Base-by-base conservation (phyloP, 345 rosid species). In the Salix suchowensis region DNA sequence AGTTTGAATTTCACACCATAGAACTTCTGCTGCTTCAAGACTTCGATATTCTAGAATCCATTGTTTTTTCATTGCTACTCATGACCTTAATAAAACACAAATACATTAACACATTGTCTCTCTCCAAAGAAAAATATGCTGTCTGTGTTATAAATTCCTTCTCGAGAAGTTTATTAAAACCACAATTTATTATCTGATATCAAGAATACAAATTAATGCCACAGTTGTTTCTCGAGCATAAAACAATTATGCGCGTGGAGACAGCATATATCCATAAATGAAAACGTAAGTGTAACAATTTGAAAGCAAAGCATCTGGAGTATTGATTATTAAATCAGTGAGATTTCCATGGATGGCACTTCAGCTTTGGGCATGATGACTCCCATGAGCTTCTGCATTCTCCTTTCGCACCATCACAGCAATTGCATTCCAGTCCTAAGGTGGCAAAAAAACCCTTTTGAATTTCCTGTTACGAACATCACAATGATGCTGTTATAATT, bases 301-400 rank as follows among this genome's bases (percentile, higher is more conserved):
- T 10, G 44, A 40, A 40, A 40, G 0, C 10, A 54, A 21, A 21
- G 60, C 18, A 46, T 13, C 14, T 14, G 50, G 50, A 46, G 50
- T 21, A 50, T 19, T 40, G 2, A 50, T 30, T 18, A 50, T 40
- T 18, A 34, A 32, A 71, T 78, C 28, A 65, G 54, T 67, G 61
- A 50, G 23, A 68, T 76, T 83, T 87, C 89, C 89, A 87, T 67
- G 89, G 86, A 73, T 50, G 79, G 52, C 89, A 87, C 70, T 80
- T 72, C 42, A 83, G 84, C 79, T 87, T 85, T 12, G 68, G 42
- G 79, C 87, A 87, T 39, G 85, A 65, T 10, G 76, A 79, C 34
- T 83, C 77, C 88, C 86, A 81, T 39, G 77, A 60, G 54, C 83
- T 77, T 54, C 75, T 76, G 66, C 88, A 87, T 78, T 82, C 83